Conservation (phyloP, 2,329 filamentous ascomycete genomes). For the Colletotrichum sp. region DNA sequence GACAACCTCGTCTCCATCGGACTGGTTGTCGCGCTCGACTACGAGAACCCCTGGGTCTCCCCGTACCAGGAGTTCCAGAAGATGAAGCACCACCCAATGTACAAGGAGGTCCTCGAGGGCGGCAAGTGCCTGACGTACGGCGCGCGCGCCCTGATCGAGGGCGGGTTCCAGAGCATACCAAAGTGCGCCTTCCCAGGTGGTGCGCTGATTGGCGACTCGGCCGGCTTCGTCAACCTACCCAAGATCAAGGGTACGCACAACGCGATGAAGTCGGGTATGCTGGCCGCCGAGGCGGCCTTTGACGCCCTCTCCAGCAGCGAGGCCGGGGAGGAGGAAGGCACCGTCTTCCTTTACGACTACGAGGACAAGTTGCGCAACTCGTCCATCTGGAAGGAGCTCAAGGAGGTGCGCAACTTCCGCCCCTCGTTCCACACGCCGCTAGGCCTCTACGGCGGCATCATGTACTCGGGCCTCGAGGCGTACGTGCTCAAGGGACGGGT, state of each 20-base stretch:
- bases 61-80: constrained; percentile 98
- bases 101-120: constrained; percentile 84
- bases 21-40: constrained; percentile 91
- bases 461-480: constrained; percentile 93
- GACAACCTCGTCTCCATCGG: constrained; percentile 95
- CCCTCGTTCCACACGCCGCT: constrained; percentile 91
- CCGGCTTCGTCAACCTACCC: constrained; percentile 95
- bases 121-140: constrained; percentile 98
- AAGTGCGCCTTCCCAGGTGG: constrained; percentile 97
- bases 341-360: constrained; percentile 93
- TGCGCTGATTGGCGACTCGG: constrained; percentile 93
- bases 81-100: constrained; percentile 96
- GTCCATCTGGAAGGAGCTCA: constrained; percentile 91
- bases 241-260: constrained; percentile 99
- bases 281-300: constrained; percentile 91
- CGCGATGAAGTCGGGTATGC: constrained; percentile 96
- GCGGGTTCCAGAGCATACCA: constrained; percentile 96
- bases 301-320: constrained; percentile 62
- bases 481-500: constrained; percentile 83
- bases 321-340: constrained; percentile 60
- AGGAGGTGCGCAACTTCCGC: constrained; percentile 95
- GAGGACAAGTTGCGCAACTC: constrained; percentile 87
- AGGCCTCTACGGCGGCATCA: constrained; percentile 85
- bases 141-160: constrained; percentile 89
- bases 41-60: constrained; percentile 94